Evolutionary conservation across 2,329 filamentous ascomycete genomes (phyloP).

Genomic region (Madurella fahalii): DNA sequence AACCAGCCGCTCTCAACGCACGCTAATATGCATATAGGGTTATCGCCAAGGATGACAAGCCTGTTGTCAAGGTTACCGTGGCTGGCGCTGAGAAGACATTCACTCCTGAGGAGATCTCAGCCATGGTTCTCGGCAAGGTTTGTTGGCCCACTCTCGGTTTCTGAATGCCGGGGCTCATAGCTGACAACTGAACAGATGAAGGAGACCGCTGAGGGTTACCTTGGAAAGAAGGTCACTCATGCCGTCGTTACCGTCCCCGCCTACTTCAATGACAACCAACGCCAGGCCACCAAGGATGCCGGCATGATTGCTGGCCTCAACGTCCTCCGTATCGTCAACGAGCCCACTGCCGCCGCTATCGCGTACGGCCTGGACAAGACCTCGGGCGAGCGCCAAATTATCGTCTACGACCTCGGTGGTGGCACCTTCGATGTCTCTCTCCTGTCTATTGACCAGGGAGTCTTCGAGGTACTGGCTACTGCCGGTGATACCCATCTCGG

Average conservation of each 20-base stretch:
- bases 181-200: slow-evolving; percentile 63
- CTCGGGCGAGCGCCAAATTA: slow-evolving; percentile 78
- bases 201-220: slow-evolving; percentile 66
- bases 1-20: background rate
- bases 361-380: slow-evolving; percentile 91
- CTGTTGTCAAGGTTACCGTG: slow-evolving; percentile 70
- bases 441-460: slow-evolving; percentile 83
- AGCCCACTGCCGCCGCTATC: slow-evolving; percentile 91
- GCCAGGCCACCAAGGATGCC: slow-evolving; percentile 94
- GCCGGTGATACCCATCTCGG: slow-evolving; percentile 96
- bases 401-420: slow-evolving; percentile 91
- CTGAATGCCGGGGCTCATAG: slow-evolving; percentile 51
- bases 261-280: slow-evolving; percentile 98
- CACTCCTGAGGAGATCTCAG: slow-evolving; percentile 58
- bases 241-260: slow-evolving; percentile 91
- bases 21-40: slow-evolving; percentile 44
- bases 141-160: slow-evolving; percentile 32
- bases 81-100: slow-evolving; percentile 52
- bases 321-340: slow-evolving; percentile 93
- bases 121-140: slow-evolving; percentile 60
- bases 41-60: slow-evolving; percentile 83
- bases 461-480: slow-evolving; percentile 91
- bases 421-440: slow-evolving; percentile 94
- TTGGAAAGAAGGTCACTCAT: slow-evolving; percentile 79
- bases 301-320: slow-evolving; percentile 89